Evolutionary conservation across 2,329 filamentous ascomycete genomes (phyloP), one percentile per base, ranked within the genome.

Genomic region (Penicillium thymicola): DNA sequence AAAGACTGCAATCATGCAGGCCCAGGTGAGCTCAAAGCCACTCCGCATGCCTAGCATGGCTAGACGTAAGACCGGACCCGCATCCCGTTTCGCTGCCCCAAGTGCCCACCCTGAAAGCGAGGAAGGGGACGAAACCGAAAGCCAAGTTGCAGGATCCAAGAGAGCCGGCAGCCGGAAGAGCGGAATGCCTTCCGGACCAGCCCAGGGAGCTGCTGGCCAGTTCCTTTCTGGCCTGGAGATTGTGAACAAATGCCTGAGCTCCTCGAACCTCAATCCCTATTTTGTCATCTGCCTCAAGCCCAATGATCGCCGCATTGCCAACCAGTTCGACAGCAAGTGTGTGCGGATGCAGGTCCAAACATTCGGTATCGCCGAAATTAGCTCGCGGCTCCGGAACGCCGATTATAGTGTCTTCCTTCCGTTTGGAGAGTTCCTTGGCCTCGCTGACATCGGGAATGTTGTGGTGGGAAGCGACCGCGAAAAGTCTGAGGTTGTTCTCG

Each of bases 271-370:
- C 11, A 99, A 99, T 68, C 85, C 89, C 0, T 99, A 99, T 75
- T 97, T 97, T 66, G 85, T 99, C 43, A 97, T 99, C 75, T 99
- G 94, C 69, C 77, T 99, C 61, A 99, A 99, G 76, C 93, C 94
- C 23, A 99, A 99, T 66, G 94, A 99, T 72, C 85, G 94, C 51
- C 87, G 94, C 48, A 99, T 99, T 64, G 93, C 94, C 59, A 99
- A 99, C 65, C 94, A 99, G 70, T 99, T 97, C 67, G 94, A 99
- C 74, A 97, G 92, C 82, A 97, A 97, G 75, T 99, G 94, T 71
- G 94, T 99, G 23, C 87, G 94, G 4, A 90, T 89, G 11, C 94
- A 99, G 71, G 84, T 99, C 1, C 93, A 97, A 70, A 96, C 92
- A 0, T 90, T 97, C 65, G 94, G 94, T 32, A 96, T 99, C 67